These are phyloP conservation scores for Brassica incana DNA, from an alignment of 345 rosid species.

Conservation along the genomic window DNA sequence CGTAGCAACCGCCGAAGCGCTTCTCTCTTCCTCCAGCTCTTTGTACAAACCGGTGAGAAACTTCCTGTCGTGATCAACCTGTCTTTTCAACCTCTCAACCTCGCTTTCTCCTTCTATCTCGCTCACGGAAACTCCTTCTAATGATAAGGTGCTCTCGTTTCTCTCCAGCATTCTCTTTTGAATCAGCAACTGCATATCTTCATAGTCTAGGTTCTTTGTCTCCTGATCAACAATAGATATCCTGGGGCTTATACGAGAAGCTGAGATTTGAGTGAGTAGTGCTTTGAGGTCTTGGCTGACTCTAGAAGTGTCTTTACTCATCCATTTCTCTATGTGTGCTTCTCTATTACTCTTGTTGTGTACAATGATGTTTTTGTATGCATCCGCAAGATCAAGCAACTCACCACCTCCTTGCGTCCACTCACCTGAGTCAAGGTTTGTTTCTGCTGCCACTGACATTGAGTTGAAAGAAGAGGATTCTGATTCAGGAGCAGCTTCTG, in stretches of 20 bases:
- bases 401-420: slow-evolving; percentile 32
- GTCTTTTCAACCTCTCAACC: slow-evolving; percentile 75
- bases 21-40: slow-evolving; percentile 97
- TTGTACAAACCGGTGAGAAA: slow-evolving; percentile 55
- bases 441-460: slow-evolving; percentile 42
- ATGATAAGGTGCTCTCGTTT: slow-evolving; percentile 79
- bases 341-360: slow-evolving; percentile 56
- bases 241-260: slow-evolving; percentile 68
- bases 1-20: slow-evolving; percentile 75
- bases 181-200: slow-evolving; percentile 55
- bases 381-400: slow-evolving; percentile 70
- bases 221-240: slow-evolving; percentile 54
- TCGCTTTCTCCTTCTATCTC: slow-evolving; percentile 89
- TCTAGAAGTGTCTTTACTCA: slow-evolving; percentile 69
- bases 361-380: slow-evolving; percentile 66
- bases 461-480: slow-evolving; percentile 39
- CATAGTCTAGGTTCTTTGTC: slow-evolving; percentile 42
- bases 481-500: slow-evolving; percentile 27
- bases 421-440: slow-evolving; percentile 44
- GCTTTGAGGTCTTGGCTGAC: slow-evolving; percentile 66
- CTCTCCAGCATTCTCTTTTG: slow-evolving; percentile 76
- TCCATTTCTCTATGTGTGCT: slow-evolving; percentile 56
- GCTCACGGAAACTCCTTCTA: slow-evolving; percentile 70
- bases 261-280: slow-evolving; percentile 73
- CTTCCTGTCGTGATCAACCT: slow-evolving; percentile 77